phyloP scores from a whole-genome alignment of 148 eudicot species.

The Hydrangea macrophylla region DNA sequence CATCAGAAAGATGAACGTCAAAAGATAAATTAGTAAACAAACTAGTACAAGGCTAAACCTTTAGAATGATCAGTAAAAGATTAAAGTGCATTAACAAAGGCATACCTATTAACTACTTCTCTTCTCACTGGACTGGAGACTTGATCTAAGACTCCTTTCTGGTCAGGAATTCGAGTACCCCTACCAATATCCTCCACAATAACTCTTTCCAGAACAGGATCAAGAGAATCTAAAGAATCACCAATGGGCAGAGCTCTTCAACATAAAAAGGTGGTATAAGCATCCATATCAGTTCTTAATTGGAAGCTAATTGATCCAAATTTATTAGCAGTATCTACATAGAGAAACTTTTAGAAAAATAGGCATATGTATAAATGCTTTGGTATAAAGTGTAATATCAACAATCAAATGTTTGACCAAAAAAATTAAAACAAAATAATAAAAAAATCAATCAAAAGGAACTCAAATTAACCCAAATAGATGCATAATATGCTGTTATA shows the following conservation, averaged over 20 bases:
- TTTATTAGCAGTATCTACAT: background rate
- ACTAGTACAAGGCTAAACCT: background rate
- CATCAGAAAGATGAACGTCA: background rate
- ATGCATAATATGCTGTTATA: no score
- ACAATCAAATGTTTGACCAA: background rate
- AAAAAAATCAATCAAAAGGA: background rate
- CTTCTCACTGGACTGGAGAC: conserved; percentile 16
- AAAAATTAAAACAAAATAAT: background rate
- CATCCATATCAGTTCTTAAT: background rate
- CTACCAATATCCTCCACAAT: background rate
- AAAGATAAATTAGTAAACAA: background rate
- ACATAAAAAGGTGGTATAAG: background rate
- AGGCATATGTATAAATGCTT: background rate
- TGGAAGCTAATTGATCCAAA: background rate
- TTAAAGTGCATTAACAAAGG: background rate
- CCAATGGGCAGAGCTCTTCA: conserved; percentile 6
- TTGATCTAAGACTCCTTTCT: conserved; percentile 10
- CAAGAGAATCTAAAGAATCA: conserved; percentile 4
- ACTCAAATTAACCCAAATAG: background rate
- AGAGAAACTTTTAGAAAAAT: background rate
- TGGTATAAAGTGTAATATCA: background rate
- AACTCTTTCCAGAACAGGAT: conserved; percentile 3
- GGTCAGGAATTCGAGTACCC: background rate
- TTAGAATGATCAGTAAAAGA: background rate
- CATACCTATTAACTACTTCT: conserved; percentile 12